phyloP scores from a whole-genome alignment of 345 rosid species.

The Hypericum perforatum region DNA sequence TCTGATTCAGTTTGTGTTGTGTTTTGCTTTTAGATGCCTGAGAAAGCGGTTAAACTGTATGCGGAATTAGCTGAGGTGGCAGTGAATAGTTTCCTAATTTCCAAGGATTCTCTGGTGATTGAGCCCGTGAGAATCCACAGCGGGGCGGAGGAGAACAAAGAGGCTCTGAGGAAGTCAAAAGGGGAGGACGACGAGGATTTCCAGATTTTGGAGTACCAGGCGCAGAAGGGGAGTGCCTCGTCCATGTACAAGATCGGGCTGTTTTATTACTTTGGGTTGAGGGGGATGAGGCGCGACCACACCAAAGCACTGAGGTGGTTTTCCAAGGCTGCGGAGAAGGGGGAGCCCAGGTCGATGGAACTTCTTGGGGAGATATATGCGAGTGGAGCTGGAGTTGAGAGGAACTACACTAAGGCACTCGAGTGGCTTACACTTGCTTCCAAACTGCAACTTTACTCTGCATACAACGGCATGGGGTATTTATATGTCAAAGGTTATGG shows the following conservation, averaged over 20 bases:
- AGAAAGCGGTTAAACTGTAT: slow-evolving; percentile 66
- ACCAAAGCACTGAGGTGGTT: slow-evolving; percentile 86
- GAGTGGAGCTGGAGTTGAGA: slow-evolving; percentile 95
- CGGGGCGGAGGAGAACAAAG: slow-evolving; percentile 96
- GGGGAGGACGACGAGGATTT: slow-evolving; percentile 99
- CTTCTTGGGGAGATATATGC: slow-evolving; percentile 97
- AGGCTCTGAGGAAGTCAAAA: slow-evolving; percentile 67
- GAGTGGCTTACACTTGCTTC: slow-evolving; percentile 91
- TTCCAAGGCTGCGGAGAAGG: slow-evolving; percentile 74
- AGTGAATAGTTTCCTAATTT: slow-evolving; percentile 77
- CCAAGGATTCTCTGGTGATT: slow-evolving; percentile 81
- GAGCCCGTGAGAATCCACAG: slow-evolving; percentile 85
- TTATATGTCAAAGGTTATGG: slow-evolving; percentile 95
- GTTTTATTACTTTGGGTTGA: slow-evolving; percentile 89
- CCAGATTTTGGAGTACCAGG: slow-evolving; percentile 92
- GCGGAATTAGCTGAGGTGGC: slow-evolving; percentile 90
- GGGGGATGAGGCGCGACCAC: slow-evolving; percentile 90
- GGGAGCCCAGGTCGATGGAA: slow-evolving; percentile 91
- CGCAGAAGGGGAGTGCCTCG: slow-evolving; percentile 82
- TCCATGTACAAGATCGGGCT: slow-evolving; percentile 89
- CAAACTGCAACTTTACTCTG: slow-evolving; percentile 65
- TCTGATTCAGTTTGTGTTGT: neutral
- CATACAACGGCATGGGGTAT: slow-evolving; percentile 94
- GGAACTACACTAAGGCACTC: slow-evolving; percentile 87
- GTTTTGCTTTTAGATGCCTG: slow-evolving; percentile 58